These are phyloP conservation scores for Ceriops decandra DNA, from an alignment of 345 rosid genomes.

Conservation along the genomic window DNA sequence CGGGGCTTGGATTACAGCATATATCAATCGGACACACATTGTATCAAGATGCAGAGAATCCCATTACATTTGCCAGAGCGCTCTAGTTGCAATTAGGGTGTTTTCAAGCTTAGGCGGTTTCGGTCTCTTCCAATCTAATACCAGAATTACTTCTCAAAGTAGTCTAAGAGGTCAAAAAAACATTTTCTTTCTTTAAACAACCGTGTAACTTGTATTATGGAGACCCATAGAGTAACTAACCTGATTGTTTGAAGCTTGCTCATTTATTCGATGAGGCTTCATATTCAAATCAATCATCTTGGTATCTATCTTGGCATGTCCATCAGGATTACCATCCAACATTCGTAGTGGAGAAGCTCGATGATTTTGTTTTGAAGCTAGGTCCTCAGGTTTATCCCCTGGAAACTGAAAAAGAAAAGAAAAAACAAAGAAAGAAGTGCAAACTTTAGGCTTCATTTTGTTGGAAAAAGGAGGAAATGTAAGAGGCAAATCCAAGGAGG, in stretches of 20 bases:
- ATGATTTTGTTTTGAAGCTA: slow-evolving; percentile 34
- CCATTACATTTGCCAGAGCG: no score
- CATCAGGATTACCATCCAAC: slow-evolving; percentile 35
- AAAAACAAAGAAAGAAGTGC: not conserved
- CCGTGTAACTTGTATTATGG: not conserved
- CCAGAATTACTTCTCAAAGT: not conserved
- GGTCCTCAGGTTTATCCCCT: slow-evolving; percentile 45
- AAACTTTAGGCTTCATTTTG: slow-evolving; percentile 1
- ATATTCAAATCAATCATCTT: slow-evolving; percentile 72
- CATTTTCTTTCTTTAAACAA: no score
- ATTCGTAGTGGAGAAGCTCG: slow-evolving; percentile 24
- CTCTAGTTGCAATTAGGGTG: no score
- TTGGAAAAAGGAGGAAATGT: slow-evolving; percentile 1
- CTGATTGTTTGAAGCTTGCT: slow-evolving; percentile 54
- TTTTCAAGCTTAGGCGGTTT: not conserved
- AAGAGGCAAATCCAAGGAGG: not conserved
- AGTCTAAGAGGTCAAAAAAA: no score
- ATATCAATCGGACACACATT: not conserved
- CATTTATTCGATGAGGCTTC: slow-evolving; percentile 57
- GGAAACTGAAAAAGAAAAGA: slow-evolving; percentile 50
- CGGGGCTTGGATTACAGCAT: not conserved
- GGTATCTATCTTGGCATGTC: slow-evolving; percentile 30
- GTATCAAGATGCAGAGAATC: no score
- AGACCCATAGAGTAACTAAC: slow-evolving; percentile 40
- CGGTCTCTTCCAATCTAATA: not conserved